Base-by-base conservation (phyloP, 768 basidiomycete species). In the Scleroderma bovista region DNA sequence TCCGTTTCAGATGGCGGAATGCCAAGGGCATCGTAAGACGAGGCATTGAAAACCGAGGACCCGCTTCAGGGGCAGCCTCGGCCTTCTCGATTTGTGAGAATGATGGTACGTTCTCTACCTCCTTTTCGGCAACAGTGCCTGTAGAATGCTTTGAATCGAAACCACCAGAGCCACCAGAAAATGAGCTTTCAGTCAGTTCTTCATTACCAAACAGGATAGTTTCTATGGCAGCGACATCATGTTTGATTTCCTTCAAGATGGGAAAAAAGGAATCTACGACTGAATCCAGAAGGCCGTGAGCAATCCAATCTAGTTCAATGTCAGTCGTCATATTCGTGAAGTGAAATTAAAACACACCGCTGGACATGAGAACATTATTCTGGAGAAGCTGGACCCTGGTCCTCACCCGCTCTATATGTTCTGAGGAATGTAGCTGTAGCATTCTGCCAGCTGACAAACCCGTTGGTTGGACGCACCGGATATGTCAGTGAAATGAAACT, bases 181-280 rank as follows among this genome's bases (percentile, higher is more conserved):
- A 44, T 8, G 32, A n/a, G 36, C 26, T 45, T 17, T 12, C 51
- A 37, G 34, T 42, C 12, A n/a, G 15, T n/a, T 44, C 44, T 31
- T 39, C 51, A 38, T 60, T 59, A 13, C 72, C 61, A 58, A 79
- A 80, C 16, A 93, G 81, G 34, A 88, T 66, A 12, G 79, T 73
- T 59, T 94, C 91, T 47, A 94, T 83, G 16, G 79, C 79, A 51
- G 81, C 75, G 3, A 91, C 84, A 61, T 95, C 93, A 42, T 74
- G 75, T 60, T 90, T 90, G 33, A 96, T 85, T 51, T 83, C 81
- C 55, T 84, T 78, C 51, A 93, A 71, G 51, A 92, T 76, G 1
- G 91, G 91, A 64, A 93, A 92, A 69, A 94, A 94, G 1, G 89
- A 86, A 62, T 97, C 93, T 19, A 97, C 93, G 46, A 97, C 83